Evolutionary conservation across 2,329 filamentous ascomycete genomes (phyloP).

Genomic region (Ceratocystis cacaofunesta): DNA sequence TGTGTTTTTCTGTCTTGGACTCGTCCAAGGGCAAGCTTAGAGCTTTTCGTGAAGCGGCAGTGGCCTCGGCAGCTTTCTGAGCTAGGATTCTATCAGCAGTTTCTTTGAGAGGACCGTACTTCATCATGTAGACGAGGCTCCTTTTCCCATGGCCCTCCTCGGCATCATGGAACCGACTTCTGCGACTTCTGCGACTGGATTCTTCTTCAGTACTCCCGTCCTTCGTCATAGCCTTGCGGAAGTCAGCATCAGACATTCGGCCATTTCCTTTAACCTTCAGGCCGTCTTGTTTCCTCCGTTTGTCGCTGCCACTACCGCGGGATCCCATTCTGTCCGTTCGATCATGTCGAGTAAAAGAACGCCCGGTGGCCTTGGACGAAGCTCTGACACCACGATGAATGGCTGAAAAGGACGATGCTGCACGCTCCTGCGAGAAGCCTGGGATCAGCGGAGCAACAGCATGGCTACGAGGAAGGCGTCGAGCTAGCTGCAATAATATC

Average conservation of each 20-base stretch:
- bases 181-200: constrained; percentile 30
- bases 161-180: constrained; percentile 38
- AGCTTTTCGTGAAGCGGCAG: constrained; percentile 6
- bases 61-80: constrained; percentile 12
- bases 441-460: background rate
- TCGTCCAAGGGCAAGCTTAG: constrained; percentile 1
- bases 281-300: background rate
- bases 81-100: constrained; percentile 18
- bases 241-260: constrained; percentile 13
- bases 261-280: background rate
- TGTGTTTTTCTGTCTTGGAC: background rate
- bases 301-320: background rate
- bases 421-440: background rate
- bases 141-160: constrained; percentile 36
- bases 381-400: constrained; percentile 47
- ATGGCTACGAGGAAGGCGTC: background rate
- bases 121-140: constrained; percentile 41
- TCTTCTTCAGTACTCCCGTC: constrained; percentile 20
- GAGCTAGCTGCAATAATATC: background rate
- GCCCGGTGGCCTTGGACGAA: background rate
- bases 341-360: background rate
- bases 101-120: constrained; percentile 30
- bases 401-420: constrained; percentile 38
- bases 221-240: constrained; percentile 23
- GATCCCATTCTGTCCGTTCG: background rate